Base-by-base conservation (phyloP, 768 basidiomycete genomes). In the Tricholoma sp. region DNA sequence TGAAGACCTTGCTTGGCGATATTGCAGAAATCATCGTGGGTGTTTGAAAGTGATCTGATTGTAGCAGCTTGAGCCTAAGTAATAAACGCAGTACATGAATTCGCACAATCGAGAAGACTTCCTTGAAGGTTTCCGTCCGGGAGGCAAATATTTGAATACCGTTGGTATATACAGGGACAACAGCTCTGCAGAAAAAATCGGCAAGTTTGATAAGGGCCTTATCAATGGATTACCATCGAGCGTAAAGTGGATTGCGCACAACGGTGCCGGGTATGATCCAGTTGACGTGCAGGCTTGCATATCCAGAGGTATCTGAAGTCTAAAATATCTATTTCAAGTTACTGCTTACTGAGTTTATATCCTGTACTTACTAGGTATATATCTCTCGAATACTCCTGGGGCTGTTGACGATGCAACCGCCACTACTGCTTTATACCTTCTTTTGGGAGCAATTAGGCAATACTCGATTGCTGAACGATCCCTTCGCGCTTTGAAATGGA, bases 391-490 rank as follows among this genome's bases (percentile, higher is more conserved):
- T 67, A 95, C 93, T 1, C 93, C 94, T 0, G 85, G 87, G 12
- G 91, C 91, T 3, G 94, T 96, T 50, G 86, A 95, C 70, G 91
- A 94, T 60, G 92, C 88, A 9, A 94, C 93, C 1, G 94, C 94
- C 0, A 94, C 92, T 0, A 91, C 91, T 0, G 92, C 89, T 0
- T 73, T 94, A 32, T 94, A 88, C 68, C 83, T 96, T 50, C 69
- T 95, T 60, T 80, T 95, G 62, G 87, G 91, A 18, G 80, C 86
- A 36, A 67, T 91, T 45, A 85, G 91, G 42, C 86, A 89, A 59
- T 94, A 81, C 67, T 79, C 88, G 9, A 68, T 78, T 48, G 80
- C 80, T 3, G 91, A 93, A 68, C 72, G 77, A 45, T 79, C 78
- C 51, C 68, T 86, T 37, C 81, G 81, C 33, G 71, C 73, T 0